These are phyloP conservation scores for Murraya koenigii DNA, from an alignment of 345 rosid genomes.

Conservation along the genomic window DNA sequence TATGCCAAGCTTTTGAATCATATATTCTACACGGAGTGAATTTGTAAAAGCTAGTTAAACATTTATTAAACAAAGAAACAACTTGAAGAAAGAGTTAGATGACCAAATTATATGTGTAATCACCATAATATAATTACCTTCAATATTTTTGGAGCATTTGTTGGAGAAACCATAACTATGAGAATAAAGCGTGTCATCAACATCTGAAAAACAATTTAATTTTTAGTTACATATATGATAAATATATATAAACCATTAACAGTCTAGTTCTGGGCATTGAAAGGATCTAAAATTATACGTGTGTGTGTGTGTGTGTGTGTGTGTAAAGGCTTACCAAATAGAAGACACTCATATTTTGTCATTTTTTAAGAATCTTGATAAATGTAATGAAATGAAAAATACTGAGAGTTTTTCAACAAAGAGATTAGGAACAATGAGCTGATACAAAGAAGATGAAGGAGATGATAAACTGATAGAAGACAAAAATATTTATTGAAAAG, in stretches of 20 bases:
- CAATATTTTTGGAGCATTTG: conserved; percentile 48
- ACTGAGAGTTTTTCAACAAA: neutral
- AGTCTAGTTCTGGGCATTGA: neutral
- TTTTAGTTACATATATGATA: neutral
- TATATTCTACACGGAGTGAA: conserved; percentile 46
- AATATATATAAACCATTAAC: neutral
- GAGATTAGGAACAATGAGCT: neutral
- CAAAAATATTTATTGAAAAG: neutral
- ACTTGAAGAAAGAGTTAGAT: neutral
- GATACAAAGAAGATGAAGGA: neutral
- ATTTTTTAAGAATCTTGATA: neutral
- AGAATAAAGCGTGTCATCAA: conserved; percentile 77
- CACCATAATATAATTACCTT: conserved; percentile 32
- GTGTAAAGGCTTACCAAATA: conserved; percentile 54
- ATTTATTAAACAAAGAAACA: neutral
- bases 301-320: too few relatives aligned
- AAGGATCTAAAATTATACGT: neutral
- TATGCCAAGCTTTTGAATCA: conserved; percentile 69
- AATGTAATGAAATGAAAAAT: neutral
- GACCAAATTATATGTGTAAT: neutral
- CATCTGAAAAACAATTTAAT: conserved; percentile 32
- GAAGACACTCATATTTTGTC: conserved; percentile 67
- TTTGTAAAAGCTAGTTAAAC: neutral
- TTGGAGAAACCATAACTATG: conserved; percentile 54
- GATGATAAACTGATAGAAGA: conserved; percentile 15